Conservation (phyloP, 2,329 filamentous ascomycete genomes). For the Stachybotrys chlorohalonatus region DNA sequence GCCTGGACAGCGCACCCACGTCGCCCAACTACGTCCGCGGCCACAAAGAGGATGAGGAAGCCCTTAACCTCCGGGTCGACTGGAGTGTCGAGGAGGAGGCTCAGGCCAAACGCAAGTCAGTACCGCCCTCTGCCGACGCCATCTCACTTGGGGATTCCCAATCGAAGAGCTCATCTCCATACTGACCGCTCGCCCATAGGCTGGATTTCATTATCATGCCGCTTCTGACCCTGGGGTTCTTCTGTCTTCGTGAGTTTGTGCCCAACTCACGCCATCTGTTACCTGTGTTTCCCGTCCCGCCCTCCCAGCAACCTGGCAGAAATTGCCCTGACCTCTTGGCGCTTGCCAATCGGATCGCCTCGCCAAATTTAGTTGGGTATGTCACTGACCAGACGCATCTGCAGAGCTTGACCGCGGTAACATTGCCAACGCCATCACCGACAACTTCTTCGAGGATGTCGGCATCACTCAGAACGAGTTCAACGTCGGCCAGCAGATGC, state of each 20-base stretch:
- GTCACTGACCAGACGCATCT: neutral
- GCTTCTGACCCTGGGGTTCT: constrained; percentile 30
- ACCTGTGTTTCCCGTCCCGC: neutral
- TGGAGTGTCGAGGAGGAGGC: constrained; percentile 26
- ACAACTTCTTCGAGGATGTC: constrained; percentile 40
- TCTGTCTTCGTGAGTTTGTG: constrained; percentile 27
- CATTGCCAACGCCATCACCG: constrained; percentile 38
- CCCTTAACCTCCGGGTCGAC: constrained; percentile 17
- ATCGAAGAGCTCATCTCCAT: neutral
- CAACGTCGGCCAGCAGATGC: constrained; percentile 41
- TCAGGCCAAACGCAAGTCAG: constrained; percentile 28
- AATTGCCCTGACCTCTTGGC: neutral
- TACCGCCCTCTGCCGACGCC: neutral
- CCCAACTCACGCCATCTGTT: neutral
- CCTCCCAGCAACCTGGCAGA: neutral
- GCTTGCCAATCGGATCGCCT: neutral
- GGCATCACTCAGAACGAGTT: constrained; percentile 40
- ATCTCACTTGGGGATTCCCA: neutral
- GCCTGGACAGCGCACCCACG: neutral
- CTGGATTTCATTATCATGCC: constrained; percentile 33
- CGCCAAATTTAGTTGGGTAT: too few species aligned
- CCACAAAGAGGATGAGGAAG: constrained; percentile 18
- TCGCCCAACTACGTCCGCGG: neutral
- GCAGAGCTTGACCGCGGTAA: constrained; percentile 29
- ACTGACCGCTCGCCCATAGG: constrained; percentile 8